Evolutionary conservation across 306 rosid genomes (phyloP).

Genomic region (Notholithocarpus densiflorus): DNA sequence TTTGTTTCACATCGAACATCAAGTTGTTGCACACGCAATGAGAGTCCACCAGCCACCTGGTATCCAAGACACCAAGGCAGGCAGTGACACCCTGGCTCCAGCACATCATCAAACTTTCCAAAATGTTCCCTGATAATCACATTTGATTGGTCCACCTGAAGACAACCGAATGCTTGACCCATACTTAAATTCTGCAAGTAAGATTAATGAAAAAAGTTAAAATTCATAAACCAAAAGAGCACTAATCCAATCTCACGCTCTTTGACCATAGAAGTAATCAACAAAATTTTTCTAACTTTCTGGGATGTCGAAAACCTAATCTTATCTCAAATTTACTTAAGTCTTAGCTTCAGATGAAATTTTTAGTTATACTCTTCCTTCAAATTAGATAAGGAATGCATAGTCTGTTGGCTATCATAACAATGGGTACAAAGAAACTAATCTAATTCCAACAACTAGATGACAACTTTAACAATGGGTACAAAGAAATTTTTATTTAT

Average conservation of each 20-base stretch:
- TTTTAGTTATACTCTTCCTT: too few species aligned
- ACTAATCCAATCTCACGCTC: constrained; percentile 1
- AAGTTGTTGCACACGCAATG: constrained; percentile 65
- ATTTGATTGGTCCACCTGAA: constrained; percentile 59
- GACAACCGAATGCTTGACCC: constrained; percentile 64
- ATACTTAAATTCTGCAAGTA: constrained; percentile 38
- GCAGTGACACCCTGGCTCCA: constrained; percentile 70
- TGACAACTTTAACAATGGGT: too few species aligned
- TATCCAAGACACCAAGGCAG: constrained; percentile 70
- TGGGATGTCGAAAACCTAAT: neutral
- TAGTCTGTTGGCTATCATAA: too few species aligned
- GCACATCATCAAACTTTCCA: constrained; percentile 49
- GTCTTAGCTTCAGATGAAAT: too few species aligned
- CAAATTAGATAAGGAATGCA: too few species aligned
- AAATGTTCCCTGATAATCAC: constrained; percentile 62
- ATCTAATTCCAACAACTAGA: too few species aligned
- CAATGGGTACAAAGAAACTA: too few species aligned
- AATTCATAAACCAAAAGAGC: constrained; percentile 12
- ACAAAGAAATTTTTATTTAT: too few species aligned
- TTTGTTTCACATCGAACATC: constrained; percentile 65
- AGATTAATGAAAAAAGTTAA: neutral
- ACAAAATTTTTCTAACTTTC: neutral
- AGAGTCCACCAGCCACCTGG: constrained; percentile 50
- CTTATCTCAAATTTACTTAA: too few species aligned
- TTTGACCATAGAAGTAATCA: neutral